Evolutionary conservation across 129 eudicot species (phyloP), one percentile per base, ranked within the genome.

Genomic region (Chrysanthemum seticuspe): DNA sequence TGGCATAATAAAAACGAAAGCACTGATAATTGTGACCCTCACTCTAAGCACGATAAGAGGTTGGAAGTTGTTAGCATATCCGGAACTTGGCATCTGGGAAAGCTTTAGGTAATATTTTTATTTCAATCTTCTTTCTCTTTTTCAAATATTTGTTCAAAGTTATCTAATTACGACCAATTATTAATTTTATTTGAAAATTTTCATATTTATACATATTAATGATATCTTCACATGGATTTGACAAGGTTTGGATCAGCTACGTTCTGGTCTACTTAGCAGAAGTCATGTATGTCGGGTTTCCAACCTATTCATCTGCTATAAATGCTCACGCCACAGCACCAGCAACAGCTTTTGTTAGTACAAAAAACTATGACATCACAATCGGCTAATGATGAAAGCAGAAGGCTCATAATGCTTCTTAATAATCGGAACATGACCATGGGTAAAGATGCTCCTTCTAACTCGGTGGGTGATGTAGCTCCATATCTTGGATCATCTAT

Each of bases 71-170:
- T 90, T 36, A 81, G 89, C 66, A 82, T 90, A 68, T 81, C 95
- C 62, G 97, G 97, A 83, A 84, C 97, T 82, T 90, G 97, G 97
- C 97, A 90, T 80, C 95, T 90, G 25, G 97, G 97, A 83, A 87
- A 90, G 75, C 94, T 90, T 53, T 89, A 87, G 91, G 97, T 90
- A 40, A 50, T 2, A 50, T 11, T 50, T 6, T 10, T 29, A 29
- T 29, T 29, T 29, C 34, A 2, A 29, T 29, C 34, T 29, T 29
- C 0, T 29, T 29, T 29, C 4, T 29, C 34, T 3, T 29, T 29
- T 29, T 4, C 44, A 61, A 25, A 12, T 13, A 27, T 61, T 25
- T 31, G 36, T 29, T 29, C 34, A 29, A 3, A 3, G 34, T 29
- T 25, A 57, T 57, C 10, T 58, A 58, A 57, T 15, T 57, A 57